A percentile compares a stretch with the other conserved stretches of the same genome.
Evolutionary conservation across 2,329 filamentous ascomycete genomes (phyloP).

Genomic region (Ophiostoma ulmi): DNA sequence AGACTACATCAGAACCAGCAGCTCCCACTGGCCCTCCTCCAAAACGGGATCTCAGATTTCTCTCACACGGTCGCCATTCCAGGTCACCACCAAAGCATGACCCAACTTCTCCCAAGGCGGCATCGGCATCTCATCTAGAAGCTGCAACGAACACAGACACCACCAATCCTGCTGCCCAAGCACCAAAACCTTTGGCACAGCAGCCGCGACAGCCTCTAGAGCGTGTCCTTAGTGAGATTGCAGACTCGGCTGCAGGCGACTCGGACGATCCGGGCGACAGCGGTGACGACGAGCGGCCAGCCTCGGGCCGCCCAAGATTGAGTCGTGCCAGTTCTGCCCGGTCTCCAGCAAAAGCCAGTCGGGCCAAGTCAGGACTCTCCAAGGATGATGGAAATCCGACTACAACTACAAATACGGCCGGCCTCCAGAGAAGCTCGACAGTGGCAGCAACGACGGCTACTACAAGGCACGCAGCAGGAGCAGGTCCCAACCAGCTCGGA

Average conservation of each 20-base stretch:
- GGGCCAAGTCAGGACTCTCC: neutral
- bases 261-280: slow-evolving; percentile 25
- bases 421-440: slow-evolving; percentile 31
- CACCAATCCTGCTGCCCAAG: neutral
- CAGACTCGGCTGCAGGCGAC: slow-evolving; percentile 39
- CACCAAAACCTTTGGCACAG: neutral
- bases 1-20: neutral
- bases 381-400: neutral
- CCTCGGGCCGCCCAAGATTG: slow-evolving; percentile 25
- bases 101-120: neutral
- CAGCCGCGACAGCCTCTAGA: slow-evolving; percentile 28
- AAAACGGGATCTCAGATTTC: neutral
- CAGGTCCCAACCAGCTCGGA: neutral
- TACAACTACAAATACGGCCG: neutral
- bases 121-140: neutral
- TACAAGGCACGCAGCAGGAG: neutral
- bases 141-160: slow-evolving; percentile 37
- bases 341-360: neutral
- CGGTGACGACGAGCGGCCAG: slow-evolving; percentile 25
- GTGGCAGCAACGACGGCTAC: slow-evolving; percentile 27
- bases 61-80: neutral
- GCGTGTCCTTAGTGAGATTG: slow-evolving; percentile 38
- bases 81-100: neutral
- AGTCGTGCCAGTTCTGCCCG: neutral
- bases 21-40: neutral